Percentiles rank a stretch among this genome's conserved stretches.
Evolutionary conservation across 1,284 basidiomycete genomes (phyloP).

Genomic region (Sporisorium scitamineum): DNA sequence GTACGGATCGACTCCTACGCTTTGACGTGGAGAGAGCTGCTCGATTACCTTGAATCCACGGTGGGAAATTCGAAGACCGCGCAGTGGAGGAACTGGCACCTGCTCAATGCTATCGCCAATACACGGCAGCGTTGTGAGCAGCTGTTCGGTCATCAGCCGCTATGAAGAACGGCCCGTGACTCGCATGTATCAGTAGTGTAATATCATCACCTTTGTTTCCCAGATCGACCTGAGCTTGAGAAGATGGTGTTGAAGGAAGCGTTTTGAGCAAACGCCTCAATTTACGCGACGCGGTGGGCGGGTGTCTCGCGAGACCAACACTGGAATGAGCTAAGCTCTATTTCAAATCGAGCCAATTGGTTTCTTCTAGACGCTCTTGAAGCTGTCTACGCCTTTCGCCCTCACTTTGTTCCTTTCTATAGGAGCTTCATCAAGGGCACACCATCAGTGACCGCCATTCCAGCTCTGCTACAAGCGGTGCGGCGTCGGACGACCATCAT

Average conservation of each 20-base stretch:
- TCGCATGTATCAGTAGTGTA: slow-evolving; percentile 1
- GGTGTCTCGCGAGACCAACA: slow-evolving; percentile 18
- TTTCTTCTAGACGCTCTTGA: background rate
- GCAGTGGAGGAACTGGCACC: slow-evolving; percentile 41
- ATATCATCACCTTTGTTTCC: background rate
- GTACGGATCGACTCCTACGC: background rate
- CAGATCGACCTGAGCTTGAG: background rate
- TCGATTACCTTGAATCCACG: slow-evolving; percentile 24
- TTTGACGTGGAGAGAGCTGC: slow-evolving; percentile 17
- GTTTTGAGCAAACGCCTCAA: background rate
- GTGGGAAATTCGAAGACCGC: slow-evolving; percentile 20
- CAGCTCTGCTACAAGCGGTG: background rate
- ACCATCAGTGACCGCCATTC: background rate
- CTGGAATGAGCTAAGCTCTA: slow-evolving; percentile 10
- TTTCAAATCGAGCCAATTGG: background rate
- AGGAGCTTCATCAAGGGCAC: background rate
- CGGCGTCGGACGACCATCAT: slow-evolving; percentile 14
- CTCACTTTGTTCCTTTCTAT: background rate
- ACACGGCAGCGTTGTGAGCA: slow-evolving; percentile 27
- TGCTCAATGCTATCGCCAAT: slow-evolving; percentile 27
- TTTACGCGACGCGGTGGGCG: slow-evolving; percentile 16
- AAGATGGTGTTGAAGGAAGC: background rate
- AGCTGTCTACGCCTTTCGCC: background rate
- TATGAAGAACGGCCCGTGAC: background rate
- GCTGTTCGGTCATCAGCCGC: slow-evolving; percentile 12